Percentiles rank a stretch among this genome's conserved stretches.
Evolutionary conservation across 257 asterid species (phyloP).

Genomic region (Fraxinus pennsylvanica): DNA sequence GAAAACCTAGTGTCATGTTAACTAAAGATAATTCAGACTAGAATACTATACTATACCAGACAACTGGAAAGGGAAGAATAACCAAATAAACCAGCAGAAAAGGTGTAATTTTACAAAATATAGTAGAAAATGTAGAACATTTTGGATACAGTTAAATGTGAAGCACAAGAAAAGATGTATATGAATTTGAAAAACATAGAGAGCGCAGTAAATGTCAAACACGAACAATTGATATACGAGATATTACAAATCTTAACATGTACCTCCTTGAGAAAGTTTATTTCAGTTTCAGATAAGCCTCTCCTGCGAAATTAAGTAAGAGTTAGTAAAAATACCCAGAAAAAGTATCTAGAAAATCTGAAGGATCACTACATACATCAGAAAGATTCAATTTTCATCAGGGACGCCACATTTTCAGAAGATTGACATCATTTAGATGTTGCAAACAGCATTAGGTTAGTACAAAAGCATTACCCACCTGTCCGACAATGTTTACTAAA

Average conservation of each 20-base stretch:
- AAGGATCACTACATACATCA: not conserved
- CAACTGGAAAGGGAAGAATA: constrained; percentile 17
- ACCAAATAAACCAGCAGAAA: constrained; percentile 20
- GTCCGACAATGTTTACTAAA: constrained; percentile 11
- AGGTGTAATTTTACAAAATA: constrained; percentile 1
- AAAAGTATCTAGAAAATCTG: constrained; percentile 2
- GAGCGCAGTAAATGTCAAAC: constrained; percentile 15
- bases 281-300: constrained; percentile 88
- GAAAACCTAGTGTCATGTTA: not conserved
- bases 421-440: not conserved
- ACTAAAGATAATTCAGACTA: not conserved
- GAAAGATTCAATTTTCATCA: not conserved
- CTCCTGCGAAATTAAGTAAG: constrained; percentile 59
- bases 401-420: not conserved
- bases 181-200: constrained; percentile 20
- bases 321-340: constrained; percentile 32
- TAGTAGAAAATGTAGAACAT: constrained; percentile 3
- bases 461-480: constrained; percentile 5
- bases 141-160: not conserved
- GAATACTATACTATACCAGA: constrained; percentile 3
- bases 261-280: constrained; percentile 85
- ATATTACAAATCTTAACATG: constrained; percentile 10
- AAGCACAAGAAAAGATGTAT: not conserved
- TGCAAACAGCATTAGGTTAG: constrained; percentile 9
- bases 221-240: constrained; percentile 9